These are phyloP conservation scores for Debaryomycetaceae sp. DNA, from an alignment of 1,139 yeast genomes.

Conservation along the genomic window DNA sequence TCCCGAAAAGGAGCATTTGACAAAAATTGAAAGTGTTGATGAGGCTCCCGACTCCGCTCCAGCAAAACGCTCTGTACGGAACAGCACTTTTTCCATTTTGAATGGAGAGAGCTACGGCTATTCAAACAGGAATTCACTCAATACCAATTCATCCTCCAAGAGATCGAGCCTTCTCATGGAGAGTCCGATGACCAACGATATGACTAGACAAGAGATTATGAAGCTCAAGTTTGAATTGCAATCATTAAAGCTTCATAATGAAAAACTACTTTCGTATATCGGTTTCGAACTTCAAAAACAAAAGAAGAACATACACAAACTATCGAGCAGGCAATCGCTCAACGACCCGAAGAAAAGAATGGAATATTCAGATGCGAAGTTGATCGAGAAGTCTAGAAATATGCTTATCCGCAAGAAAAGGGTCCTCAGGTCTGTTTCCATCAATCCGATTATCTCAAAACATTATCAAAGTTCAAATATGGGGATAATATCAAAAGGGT, in stretches of 20 bases:
- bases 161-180: slow-evolving; percentile 37
- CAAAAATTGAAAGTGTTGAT: slow-evolving; percentile 10
- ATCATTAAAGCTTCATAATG: slow-evolving; percentile 53
- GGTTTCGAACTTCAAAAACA: slow-evolving; percentile 55
- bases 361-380: slow-evolving; percentile 54
- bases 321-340: slow-evolving; percentile 36
- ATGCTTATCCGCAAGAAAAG: slow-evolving; percentile 43
- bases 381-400: slow-evolving; percentile 44
- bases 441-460: slow-evolving; percentile 37
- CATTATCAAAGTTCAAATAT: slow-evolving; percentile 14
- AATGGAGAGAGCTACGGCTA: slow-evolving; percentile 16
- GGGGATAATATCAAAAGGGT: slow-evolving; percentile 18
- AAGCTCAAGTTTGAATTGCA: slow-evolving; percentile 53
- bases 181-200: slow-evolving; percentile 27
- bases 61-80: slow-evolving; percentile 13
- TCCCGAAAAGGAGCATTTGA: slow-evolving; percentile 19
- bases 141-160: slow-evolving; percentile 27
- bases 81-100: slow-evolving; percentile 23
- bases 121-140: slow-evolving; percentile 20
- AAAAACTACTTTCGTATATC: slow-evolving; percentile 53
- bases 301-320: slow-evolving; percentile 39
- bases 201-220: slow-evolving; percentile 49
- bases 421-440: slow-evolving; percentile 43
- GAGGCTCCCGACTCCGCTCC: slow-evolving; percentile 4
- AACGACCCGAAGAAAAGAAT: slow-evolving; percentile 16